These are phyloP conservation scores for Pelargonium myrrhifolium DNA, from an alignment of 441 rosid genomes.

Conservation along the genomic window DNA sequence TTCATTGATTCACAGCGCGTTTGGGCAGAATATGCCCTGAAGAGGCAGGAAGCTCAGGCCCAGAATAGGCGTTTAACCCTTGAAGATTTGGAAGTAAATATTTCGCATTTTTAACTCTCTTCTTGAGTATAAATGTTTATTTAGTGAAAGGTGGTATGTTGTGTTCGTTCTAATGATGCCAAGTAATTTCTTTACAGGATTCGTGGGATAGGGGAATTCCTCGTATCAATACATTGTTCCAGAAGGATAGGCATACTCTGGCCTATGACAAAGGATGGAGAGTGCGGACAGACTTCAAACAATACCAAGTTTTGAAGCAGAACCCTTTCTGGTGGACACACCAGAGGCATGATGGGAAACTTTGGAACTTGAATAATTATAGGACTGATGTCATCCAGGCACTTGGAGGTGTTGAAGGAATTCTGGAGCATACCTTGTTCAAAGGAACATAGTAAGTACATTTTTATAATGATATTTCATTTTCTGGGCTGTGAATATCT, in stretches of 20 bases:
- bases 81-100: conserved; percentile 83
- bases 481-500: neutral
- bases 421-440: conserved; percentile 91
- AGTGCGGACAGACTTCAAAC: conserved; percentile 98
- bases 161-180: conserved; percentile 11
- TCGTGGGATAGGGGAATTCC: conserved; percentile 99
- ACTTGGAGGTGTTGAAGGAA: conserved; percentile 99
- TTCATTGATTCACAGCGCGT: conserved; percentile 98
- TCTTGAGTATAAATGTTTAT: neutral
- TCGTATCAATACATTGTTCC: conserved; percentile 93
- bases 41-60: conserved; percentile 99
- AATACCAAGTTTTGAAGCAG: conserved; percentile 95
- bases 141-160: neutral
- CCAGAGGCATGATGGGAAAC: conserved; percentile 97
- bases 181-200: conserved; percentile 44
- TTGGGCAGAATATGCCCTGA: conserved; percentile 98
- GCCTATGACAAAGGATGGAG: conserved; percentile 99
- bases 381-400: conserved; percentile 99
- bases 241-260: conserved; percentile 89
- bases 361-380: conserved; percentile 98
- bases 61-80: conserved; percentile 95
- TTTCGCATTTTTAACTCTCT: neutral
- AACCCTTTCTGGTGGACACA: conserved; percentile 99
- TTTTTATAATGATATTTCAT: neutral
- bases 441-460: conserved; percentile 92